These are phyloP conservation scores for Aureobasidium sp. DNA, from an alignment of 2,329 filamentous ascomycete genomes.

Conservation along the genomic window DNA sequence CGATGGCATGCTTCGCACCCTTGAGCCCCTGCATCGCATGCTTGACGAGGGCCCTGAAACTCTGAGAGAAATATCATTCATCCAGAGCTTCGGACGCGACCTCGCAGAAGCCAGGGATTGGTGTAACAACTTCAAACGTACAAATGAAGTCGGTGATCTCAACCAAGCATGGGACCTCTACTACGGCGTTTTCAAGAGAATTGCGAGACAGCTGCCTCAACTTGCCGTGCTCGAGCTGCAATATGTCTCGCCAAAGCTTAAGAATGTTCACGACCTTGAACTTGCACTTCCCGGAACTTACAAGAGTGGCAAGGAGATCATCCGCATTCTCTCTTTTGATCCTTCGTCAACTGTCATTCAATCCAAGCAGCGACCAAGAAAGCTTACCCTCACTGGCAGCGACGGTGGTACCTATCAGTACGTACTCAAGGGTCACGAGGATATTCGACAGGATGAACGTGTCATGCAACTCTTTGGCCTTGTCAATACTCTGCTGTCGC, in stretches of 20 bases:
- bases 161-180: constrained; percentile 99
- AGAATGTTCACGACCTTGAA: constrained; percentile 77
- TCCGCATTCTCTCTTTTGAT: constrained; percentile 84
- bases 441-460: constrained; percentile 96
- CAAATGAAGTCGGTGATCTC: constrained; percentile 85
- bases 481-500: constrained; percentile 88
- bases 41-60: constrained; percentile 74
- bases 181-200: constrained; percentile 95
- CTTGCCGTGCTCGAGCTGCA: constrained; percentile 88
- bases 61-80: constrained; percentile 90
- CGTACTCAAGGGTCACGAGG: constrained; percentile 95
- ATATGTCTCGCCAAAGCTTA: constrained; percentile 91
- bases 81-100: constrained; percentile 93
- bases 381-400: constrained; percentile 79
- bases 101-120: constrained; percentile 92
- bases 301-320: constrained; percentile 68
- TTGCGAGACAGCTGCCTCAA: constrained; percentile 86
- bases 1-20: constrained; percentile 88
- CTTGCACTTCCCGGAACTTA: constrained; percentile 96
- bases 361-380: constrained; percentile 91
- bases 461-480: constrained; percentile 99
- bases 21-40: constrained; percentile 85
- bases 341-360: constrained; percentile 85
- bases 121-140: constrained; percentile 85
- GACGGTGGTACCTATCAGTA: constrained; percentile 86